Conservation (phyloP, 495 filamentous ascomycete genomes). For the Chaetomidium leptoderma region DNA sequence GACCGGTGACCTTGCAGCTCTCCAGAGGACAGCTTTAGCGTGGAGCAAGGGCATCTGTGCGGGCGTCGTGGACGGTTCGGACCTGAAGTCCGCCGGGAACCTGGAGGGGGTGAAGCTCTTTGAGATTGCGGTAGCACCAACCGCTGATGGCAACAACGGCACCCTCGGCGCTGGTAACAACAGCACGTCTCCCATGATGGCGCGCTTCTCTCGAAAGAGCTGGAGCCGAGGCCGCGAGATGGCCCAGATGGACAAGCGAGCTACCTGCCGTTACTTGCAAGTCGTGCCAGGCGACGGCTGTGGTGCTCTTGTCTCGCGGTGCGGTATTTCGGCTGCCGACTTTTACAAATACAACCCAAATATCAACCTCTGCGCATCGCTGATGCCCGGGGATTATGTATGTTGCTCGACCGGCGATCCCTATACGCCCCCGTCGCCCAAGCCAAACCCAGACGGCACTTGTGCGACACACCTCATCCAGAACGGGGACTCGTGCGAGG, state of each 20-base stretch:
- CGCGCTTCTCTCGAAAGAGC: too few species aligned
- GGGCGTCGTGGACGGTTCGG: background rate
- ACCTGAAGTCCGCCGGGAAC: background rate
- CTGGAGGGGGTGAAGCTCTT: slow-evolving; percentile 7
- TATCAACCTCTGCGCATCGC: slow-evolving; percentile 35
- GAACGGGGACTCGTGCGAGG: slow-evolving; percentile 33
- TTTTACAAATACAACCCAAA: slow-evolving; percentile 41
- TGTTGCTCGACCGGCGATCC: slow-evolving; percentile 44
- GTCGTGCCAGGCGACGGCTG: slow-evolving; percentile 37
- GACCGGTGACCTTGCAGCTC: background rate
- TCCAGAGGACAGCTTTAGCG: slow-evolving; percentile 8
- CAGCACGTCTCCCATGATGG: too few species aligned
- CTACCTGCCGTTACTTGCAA: slow-evolving; percentile 11
- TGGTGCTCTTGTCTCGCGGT: slow-evolving; percentile 32
- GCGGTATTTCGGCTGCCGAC: slow-evolving; percentile 38
- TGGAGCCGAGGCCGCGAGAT: too few species aligned
- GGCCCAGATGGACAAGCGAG: background rate
- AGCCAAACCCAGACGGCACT: slow-evolving; percentile 33
- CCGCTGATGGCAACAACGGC: background rate
- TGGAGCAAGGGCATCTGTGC: slow-evolving; percentile 12
- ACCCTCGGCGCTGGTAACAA: background rate
- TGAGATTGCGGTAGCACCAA: background rate
- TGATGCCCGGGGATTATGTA: slow-evolving; percentile 37
- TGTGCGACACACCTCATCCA: slow-evolving; percentile 38
- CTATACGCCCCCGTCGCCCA: slow-evolving; percentile 36